phyloP scores from a whole-genome alignment of 805 yeast species.

The Deakozyma indianensis region DNA sequence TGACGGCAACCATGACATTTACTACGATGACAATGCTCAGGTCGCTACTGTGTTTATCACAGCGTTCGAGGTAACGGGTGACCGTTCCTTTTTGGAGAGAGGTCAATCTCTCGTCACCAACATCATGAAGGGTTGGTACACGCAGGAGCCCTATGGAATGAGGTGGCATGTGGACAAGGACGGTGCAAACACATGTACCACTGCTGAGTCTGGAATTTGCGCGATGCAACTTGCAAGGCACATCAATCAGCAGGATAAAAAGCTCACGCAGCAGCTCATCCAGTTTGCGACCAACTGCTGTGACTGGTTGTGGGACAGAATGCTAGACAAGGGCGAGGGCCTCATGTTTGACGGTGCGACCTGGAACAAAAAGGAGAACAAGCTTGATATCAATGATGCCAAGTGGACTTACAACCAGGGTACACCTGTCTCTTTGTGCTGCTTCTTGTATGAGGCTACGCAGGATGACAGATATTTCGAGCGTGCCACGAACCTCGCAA shows the following conservation, averaged over 20 bases:
- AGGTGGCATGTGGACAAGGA: constrained; percentile 50
- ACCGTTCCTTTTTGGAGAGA: constrained; percentile 35
- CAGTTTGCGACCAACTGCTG: constrained; percentile 46
- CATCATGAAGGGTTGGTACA: constrained; percentile 44
- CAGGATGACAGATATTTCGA: constrained; percentile 34
- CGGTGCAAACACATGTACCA: constrained; percentile 51
- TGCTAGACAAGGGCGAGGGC: constrained; percentile 40
- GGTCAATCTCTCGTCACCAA: constrained; percentile 47
- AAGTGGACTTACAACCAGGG: constrained; percentile 62
- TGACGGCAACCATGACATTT: constrained; percentile 47
- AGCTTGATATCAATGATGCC: constrained; percentile 27
- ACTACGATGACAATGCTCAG: constrained; percentile 67
- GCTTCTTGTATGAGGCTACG: constrained; percentile 36
- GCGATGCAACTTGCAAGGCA: constrained; percentile 41
- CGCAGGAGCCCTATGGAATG: constrained; percentile 42
- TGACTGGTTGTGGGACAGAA: constrained; percentile 38
- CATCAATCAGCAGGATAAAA: constrained; percentile 22
- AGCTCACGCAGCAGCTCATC: constrained; percentile 32
- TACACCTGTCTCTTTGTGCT: constrained; percentile 42
- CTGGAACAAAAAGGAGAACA: constrained; percentile 23
- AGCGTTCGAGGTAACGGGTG: constrained; percentile 54
- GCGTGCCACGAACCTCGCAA: constrained; percentile 26
- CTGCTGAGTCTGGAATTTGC: constrained; percentile 52
- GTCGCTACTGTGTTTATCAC: constrained; percentile 49
- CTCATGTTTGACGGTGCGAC: constrained; percentile 50